A percentile compares a stretch with the other conserved stretches of the same genome.
phyloP scores from a whole-genome alignment of 768 basidiomycete species.

The Bullera alba region DNA sequence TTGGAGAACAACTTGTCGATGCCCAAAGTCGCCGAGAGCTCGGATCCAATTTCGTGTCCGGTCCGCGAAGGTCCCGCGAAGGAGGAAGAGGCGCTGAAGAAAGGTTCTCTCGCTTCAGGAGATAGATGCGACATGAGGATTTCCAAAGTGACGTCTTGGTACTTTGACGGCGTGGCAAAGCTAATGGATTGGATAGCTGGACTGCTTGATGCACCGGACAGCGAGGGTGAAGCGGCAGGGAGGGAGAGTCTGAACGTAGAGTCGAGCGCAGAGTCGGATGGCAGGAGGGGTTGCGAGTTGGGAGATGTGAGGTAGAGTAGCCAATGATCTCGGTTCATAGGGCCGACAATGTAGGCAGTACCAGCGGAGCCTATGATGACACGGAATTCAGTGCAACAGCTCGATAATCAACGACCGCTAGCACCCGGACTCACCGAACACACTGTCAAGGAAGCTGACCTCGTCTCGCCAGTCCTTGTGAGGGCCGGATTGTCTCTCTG shows the following conservation, averaged over 20 bases:
- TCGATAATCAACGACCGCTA: not conserved
- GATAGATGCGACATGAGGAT: constrained; percentile 93
- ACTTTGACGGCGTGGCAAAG: constrained; percentile 21
- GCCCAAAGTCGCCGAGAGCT: constrained; percentile 64
- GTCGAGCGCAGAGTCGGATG: constrained; percentile 15
- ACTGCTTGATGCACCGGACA: constrained; percentile 28
- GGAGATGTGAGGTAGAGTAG: constrained; percentile 82
- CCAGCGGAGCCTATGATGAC: constrained; percentile 52
- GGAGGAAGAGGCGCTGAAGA: constrained; percentile 46
- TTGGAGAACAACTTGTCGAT: constrained; percentile 75
- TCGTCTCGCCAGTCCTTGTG: constrained; percentile 92
- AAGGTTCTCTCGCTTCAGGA: constrained; percentile 64
- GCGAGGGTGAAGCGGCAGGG: constrained; percentile 17
- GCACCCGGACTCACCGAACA: constrained; percentile 57
- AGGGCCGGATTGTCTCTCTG: constrained; percentile 85
- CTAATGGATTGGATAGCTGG: constrained; percentile 8
- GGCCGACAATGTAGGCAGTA: constrained; percentile 91
- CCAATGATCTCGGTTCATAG: constrained; percentile 99
- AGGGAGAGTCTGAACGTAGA: constrained; percentile 10
- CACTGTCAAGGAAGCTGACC: constrained; percentile 80
- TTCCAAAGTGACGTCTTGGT: constrained; percentile 87
- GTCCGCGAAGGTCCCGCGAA: not conserved
- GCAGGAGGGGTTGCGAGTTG: constrained; percentile 45
- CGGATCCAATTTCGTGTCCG: constrained; percentile 51
- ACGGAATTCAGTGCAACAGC: not conserved